Base-by-base conservation (phyloP, 2,329 filamentous ascomycete genomes). In the Aspergillus pseudotamarii region DNA sequence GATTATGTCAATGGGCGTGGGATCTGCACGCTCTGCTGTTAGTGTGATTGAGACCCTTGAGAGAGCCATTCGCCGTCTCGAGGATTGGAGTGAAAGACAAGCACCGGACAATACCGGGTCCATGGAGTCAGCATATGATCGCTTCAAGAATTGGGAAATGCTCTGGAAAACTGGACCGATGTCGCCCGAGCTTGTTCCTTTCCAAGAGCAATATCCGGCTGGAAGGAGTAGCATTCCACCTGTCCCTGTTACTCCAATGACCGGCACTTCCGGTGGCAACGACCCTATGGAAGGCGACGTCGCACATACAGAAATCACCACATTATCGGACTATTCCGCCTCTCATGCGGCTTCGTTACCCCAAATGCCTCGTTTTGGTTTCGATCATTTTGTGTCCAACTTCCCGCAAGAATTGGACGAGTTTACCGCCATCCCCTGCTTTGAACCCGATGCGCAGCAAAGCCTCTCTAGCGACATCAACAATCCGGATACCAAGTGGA, bases 1-100 rank as follows among this genome's bases (percentile, higher is more conserved):
- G 65, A 81, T 82, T 61, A 85, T 85, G 83, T 83, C 83, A 0
- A 81, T 82, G 64, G 81, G 82, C 1, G 82, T 83, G 26, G 82
- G 83, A 30, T 84, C 83, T 11, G 83, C 83, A 3, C 80, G 81
- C n/a, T 84, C 82, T 3, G 83, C 84, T 51, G 82, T 82, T 8
- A 83, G 80, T n/a, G 77, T 85, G 12, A 84, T 85, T 41, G 83
- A 85, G 66, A 81, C 82, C 1, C 82, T 85, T 30, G 83, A 85
- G 62, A 78, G 81, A 50, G 83, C 83, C 12, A 78, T 79, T 12
- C 72, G 76, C 34, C 78, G 82, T 23, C 76, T 85, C 3, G 81
- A 84, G 55, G 73, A 80, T 23, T 82, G 79, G 58, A 78, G 76
- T 53, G 75, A 79, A 48, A 71, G 68, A 4, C 75, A 77, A 54